Conservation (phyloP, 2,329 filamentous ascomycete species). For the Arthrocladium fulminans region DNA sequence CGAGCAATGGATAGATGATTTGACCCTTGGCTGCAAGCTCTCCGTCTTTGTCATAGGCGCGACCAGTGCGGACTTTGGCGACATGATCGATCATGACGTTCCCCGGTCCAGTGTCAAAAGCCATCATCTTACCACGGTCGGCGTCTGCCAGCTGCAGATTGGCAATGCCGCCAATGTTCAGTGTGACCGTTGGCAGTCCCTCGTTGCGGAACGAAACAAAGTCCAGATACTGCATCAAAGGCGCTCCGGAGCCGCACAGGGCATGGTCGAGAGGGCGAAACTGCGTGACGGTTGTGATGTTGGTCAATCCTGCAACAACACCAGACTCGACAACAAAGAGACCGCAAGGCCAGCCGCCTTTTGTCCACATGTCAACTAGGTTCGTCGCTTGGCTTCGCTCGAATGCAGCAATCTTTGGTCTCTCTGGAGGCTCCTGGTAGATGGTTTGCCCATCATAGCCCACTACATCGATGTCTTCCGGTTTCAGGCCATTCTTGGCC, state of each 20-base stretch:
- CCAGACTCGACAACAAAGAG: constrained; percentile 28
- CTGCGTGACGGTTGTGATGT: constrained; percentile 26
- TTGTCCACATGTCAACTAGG: constrained; percentile 24
- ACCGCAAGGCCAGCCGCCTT: constrained; percentile 25
- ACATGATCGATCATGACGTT: constrained; percentile 29
- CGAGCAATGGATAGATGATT: constrained; percentile 19
- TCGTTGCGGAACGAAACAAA: constrained; percentile 26
- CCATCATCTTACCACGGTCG: constrained; percentile 27
- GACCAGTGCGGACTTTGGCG: constrained; percentile 22
- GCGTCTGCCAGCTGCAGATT: constrained; percentile 26
- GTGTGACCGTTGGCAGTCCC: constrained; percentile 21
- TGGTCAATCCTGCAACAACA: constrained; percentile 25
- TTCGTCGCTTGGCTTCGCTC: constrained; percentile 20
- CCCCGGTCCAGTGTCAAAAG: constrained; percentile 26
- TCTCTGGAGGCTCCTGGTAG: constrained; percentile 27
- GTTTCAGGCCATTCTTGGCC: constrained; percentile 14
- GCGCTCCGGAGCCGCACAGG: constrained; percentile 25
- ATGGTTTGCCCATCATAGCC: constrained; percentile 28
- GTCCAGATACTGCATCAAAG: constrained; percentile 29
- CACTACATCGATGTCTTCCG: constrained; percentile 25
- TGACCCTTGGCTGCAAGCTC: constrained; percentile 22
- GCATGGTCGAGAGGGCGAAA: constrained; percentile 27
- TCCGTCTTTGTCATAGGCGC: constrained; percentile 25
- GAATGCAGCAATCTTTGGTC: constrained; percentile 18
- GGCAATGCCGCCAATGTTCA: constrained; percentile 28